Percentiles rank a stretch among this genome's conserved stretches.
Conservation (phyloP, 169 alveolate species). For the Hepatocystis sp. region DNA sequence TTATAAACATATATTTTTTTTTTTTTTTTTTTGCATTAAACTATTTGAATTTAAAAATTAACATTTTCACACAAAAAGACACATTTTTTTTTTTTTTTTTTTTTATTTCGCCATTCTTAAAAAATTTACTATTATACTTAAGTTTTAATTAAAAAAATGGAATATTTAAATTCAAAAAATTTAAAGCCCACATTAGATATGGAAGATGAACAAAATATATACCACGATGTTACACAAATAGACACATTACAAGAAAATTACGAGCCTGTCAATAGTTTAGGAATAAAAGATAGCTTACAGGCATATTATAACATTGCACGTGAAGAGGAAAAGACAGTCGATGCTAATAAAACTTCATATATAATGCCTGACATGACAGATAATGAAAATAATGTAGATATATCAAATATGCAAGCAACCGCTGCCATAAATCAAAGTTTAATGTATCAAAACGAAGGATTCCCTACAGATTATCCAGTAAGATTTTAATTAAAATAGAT, state of each 20-base stretch:
- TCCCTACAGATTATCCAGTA: constrained; percentile 73
- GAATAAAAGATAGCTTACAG: constrained; percentile 24
- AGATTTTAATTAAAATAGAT: constrained; percentile 1
- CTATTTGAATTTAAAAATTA: constrained; percentile 2
- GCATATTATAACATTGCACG: constrained; percentile 58
- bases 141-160: constrained; percentile 43
- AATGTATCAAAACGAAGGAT: constrained; percentile 64
- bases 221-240: constrained; percentile 24
- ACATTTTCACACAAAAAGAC: constrained; percentile 6
- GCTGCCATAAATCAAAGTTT: constrained; percentile 69
- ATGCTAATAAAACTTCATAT: constrained; percentile 56
- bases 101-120: constrained; percentile 15
- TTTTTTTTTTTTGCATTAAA: background rate
- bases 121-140: background rate
- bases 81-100: constrained; percentile 5
- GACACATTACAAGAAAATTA: constrained; percentile 26
- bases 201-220: constrained; percentile 33
- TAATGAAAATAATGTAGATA: constrained; percentile 40
- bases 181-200: constrained; percentile 23
- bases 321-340: constrained; percentile 37
- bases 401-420: constrained; percentile 75
- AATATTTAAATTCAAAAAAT: constrained; percentile 28
- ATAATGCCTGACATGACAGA: constrained; percentile 53
- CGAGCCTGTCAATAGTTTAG: constrained; percentile 25
- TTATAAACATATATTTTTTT: background rate